Conservation (phyloP, 805 yeast genomes). For the Zygosaccharomyces rouxii region DNA sequence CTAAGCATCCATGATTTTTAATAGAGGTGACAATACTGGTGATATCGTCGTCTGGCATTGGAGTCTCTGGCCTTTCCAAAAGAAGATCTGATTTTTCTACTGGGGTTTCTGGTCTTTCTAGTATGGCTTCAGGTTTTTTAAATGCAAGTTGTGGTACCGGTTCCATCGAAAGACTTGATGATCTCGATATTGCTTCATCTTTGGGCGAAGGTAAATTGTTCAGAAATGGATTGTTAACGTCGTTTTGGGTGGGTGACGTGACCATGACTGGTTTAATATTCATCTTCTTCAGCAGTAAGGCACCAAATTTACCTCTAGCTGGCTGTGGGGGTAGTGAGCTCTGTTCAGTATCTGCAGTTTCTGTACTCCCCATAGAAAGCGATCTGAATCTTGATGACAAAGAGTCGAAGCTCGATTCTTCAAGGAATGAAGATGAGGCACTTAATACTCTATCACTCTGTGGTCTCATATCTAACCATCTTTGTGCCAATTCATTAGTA, state of each 20-base stretch:
- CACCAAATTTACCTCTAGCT: slow-evolving; percentile 33
- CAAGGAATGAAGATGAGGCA: neutral
- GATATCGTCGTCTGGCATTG: slow-evolving; percentile 1
- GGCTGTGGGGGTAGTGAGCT: slow-evolving; percentile 6
- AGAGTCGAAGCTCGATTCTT: slow-evolving; percentile 6
- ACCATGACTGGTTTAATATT: slow-evolving; percentile 39
- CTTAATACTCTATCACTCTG: slow-evolving; percentile 14
- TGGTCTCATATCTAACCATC: slow-evolving; percentile 33
- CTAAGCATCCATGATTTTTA: slow-evolving; percentile 4
- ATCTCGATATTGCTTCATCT: neutral
- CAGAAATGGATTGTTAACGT: slow-evolving; percentile 22
- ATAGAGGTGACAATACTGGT: neutral
- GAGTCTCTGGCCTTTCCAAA: neutral
- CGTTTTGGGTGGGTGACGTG: slow-evolving; percentile 29
- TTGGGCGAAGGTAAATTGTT: slow-evolving; percentile 8
- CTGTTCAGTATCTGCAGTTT: slow-evolving; percentile 5
- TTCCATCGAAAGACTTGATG: slow-evolving; percentile 17
- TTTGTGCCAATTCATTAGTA: slow-evolving; percentile 36
- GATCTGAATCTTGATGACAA: slow-evolving; percentile 6
- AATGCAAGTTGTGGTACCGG: slow-evolving; percentile 20
- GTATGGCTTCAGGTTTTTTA: slow-evolving; percentile 3
- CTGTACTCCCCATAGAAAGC: slow-evolving; percentile 7
- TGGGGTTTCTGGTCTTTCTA: slow-evolving; percentile 1
- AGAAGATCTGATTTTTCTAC: neutral
- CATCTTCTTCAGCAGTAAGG: slow-evolving; percentile 39